Percentiles rank a stretch among this genome's conserved stretches.
Conservation (phyloP, 2,329 filamentous ascomycete genomes). For the Ramularia endophylla region DNA sequence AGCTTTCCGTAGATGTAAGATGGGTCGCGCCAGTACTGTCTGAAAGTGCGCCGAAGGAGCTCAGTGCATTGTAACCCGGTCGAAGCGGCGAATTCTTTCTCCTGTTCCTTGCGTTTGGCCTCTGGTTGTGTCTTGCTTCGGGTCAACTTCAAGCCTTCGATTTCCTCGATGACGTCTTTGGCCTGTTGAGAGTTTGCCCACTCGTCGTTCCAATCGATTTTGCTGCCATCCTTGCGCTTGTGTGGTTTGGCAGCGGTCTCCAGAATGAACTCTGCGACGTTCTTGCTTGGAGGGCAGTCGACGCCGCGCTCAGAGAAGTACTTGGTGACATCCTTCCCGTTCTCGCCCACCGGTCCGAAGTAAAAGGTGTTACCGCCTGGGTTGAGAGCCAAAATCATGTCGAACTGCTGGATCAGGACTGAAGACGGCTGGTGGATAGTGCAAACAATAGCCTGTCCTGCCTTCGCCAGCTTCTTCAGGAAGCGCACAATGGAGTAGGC, state of each 20-base stretch:
- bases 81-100: conserved; percentile 56
- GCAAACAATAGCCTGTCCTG: conserved; percentile 66
- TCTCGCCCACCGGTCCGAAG: conserved; percentile 65
- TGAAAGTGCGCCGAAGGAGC: conserved; percentile 65
- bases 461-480: conserved; percentile 59
- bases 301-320: conserved; percentile 64
- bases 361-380: conserved; percentile 67
- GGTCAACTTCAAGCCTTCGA: conserved; percentile 56
- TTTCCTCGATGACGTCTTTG: conserved; percentile 55
- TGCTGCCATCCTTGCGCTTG: conserved; percentile 48
- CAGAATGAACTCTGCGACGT: conserved; percentile 61
- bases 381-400: conserved; percentile 65
- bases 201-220: conserved; percentile 67
- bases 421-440: conserved; percentile 69
- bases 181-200: conserved; percentile 63
- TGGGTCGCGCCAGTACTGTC: conserved; percentile 61
- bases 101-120: conserved; percentile 34
- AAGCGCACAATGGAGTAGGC: conserved; percentile 64
- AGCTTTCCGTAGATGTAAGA: conserved; percentile 73
- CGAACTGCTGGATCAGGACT: conserved; percentile 65
- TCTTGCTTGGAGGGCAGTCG: conserved; percentile 59
- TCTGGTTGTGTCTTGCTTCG: conserved; percentile 42
- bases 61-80: conserved; percentile 56
- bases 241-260: conserved; percentile 57
- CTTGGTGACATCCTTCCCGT: conserved; percentile 57